Percentiles rank a stretch among this genome's conserved stretches.
phyloP scores from a whole-genome alignment of 192 early-diverging fungal species.

The Dissophora globulifera region DNA sequence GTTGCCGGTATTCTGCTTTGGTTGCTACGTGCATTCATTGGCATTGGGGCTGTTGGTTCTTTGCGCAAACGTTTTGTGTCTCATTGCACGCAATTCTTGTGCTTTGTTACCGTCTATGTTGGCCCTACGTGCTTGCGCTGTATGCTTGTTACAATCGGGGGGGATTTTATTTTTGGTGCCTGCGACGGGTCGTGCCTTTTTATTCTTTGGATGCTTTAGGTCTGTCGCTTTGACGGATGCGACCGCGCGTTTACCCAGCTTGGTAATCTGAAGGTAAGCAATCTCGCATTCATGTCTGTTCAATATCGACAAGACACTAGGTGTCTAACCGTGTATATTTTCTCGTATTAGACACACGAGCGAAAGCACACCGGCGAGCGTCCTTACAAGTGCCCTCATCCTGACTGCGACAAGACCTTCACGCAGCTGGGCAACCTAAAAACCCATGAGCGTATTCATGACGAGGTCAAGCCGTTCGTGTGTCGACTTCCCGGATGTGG shows the following conservation, averaged over 20 bases:
- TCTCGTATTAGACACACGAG: conserved; percentile 44
- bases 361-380: conserved; percentile 41
- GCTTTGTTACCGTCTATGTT: conserved; percentile 24
- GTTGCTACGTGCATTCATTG: conserved; percentile 1
- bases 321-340: too few relatives aligned
- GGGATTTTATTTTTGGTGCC: too few relatives aligned
- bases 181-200: not conserved
- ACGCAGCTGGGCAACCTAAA: conserved; percentile 79
- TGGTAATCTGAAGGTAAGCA: conserved; percentile 66
- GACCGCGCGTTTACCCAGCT: conserved; percentile 77
- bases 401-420: conserved; percentile 76
- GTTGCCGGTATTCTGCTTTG: not conserved
- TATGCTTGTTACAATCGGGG: too few relatives aligned
- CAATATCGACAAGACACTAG: not conserved
- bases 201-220: conserved; percentile 49
- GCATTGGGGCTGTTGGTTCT: conserved; percentile 34
- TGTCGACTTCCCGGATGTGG: conserved; percentile 74
- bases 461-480: conserved; percentile 78
- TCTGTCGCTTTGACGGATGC: conserved; percentile 73
- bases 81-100: conserved; percentile 16
- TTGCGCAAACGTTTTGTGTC: conserved; percentile 34
- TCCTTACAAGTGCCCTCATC: conserved; percentile 61
- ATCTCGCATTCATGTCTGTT: too few relatives aligned
- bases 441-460: conserved; percentile 85
- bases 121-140: too few relatives aligned